Evolutionary conservation across 805 yeast genomes (phyloP).

Genomic region (Yarrowia porcina): DNA sequence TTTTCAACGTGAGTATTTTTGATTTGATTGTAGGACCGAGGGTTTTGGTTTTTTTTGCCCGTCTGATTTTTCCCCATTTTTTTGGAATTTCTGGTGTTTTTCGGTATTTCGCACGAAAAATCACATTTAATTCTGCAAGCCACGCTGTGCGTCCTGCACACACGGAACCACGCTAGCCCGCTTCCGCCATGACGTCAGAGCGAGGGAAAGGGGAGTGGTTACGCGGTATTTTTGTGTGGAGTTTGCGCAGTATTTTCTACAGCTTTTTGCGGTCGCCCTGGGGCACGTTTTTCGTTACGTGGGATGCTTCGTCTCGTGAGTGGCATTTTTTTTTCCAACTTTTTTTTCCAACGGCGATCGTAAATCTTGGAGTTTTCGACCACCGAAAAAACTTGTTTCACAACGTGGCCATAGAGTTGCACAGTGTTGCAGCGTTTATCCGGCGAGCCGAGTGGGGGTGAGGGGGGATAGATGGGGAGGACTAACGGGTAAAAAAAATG

Average conservation of each 20-base stretch:
- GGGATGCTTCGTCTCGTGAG: no score
- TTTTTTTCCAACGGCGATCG: no score
- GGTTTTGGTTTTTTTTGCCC: no score
- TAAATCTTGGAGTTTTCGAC: neutral
- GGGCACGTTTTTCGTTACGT: no score
- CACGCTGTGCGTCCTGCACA: neutral
- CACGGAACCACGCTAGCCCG: neutral
- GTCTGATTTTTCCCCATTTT: neutral
- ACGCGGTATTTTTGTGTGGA: neutral
- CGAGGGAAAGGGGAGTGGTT: neutral
- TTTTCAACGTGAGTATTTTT: neutral
- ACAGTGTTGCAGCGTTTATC: neutral
- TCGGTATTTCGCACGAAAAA: neutral
- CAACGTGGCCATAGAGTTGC: slow-evolving; percentile 2
- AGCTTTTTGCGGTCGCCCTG: no score
- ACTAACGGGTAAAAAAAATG: no score
- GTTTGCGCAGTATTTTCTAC: no score
- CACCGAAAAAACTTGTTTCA: slow-evolving; percentile 6
- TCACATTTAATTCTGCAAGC: neutral
- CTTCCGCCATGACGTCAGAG: neutral
- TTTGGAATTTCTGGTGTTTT: neutral
- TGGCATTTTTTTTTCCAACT: no score
- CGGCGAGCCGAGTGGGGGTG: neutral
- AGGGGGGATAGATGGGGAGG: neutral
- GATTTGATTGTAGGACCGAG: neutral